Base-by-base conservation (phyloP, 768 basidiomycete genomes). In the Daedaleopsis sinensis region DNA sequence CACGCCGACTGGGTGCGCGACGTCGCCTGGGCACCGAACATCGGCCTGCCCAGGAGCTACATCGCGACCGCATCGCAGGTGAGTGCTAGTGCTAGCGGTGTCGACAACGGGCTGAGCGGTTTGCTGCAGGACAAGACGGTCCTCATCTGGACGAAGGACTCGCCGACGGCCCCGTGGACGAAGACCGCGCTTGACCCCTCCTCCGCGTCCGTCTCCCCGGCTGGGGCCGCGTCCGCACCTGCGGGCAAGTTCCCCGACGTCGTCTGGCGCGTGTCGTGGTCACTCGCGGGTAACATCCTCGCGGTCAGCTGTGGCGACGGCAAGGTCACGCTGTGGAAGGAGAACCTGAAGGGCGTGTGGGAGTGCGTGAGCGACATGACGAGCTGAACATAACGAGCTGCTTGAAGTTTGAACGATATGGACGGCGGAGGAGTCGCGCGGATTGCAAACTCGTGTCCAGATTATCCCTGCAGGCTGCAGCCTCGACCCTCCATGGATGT, bases 201-300 rank as follows among this genome's bases (percentile, higher is more conserved):
- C 7, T 70, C 74, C 15, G 70, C 71, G n/a, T 74, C 81, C 43
- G 75, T 80, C 1, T 77, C 80, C 3, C 77, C 81, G 49, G 75
- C 54, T 6, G 78, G 79, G 8, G 75, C 52, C 19, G 61, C 79
- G 72, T 47, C 78, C 74, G 72, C 76, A 2, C 66, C 76, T 8
- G 65, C 71, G 0, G 91, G 91, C 23, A 94, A 91, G 72, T 98
- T 98, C 79, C 93, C 94, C 1, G 96, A 98, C 72, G 94, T 95
- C 5, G 95, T 98, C 24, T 99, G 96, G 97, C 85, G 96, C n/a
- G 94, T 98, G 37, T 94, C 92, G 48, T 99, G 97, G 97, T 96
- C 93, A 65, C 83, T 98, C 24, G 93, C 96, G 1, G 96, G 96
- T 18, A 98, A 98, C 71, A 84, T 99, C 54, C 81, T 99, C 49